Evolutionary conservation across 2,329 filamentous ascomycete genomes (phyloP).

Genomic region (Raffaelea deltoideospora): DNA sequence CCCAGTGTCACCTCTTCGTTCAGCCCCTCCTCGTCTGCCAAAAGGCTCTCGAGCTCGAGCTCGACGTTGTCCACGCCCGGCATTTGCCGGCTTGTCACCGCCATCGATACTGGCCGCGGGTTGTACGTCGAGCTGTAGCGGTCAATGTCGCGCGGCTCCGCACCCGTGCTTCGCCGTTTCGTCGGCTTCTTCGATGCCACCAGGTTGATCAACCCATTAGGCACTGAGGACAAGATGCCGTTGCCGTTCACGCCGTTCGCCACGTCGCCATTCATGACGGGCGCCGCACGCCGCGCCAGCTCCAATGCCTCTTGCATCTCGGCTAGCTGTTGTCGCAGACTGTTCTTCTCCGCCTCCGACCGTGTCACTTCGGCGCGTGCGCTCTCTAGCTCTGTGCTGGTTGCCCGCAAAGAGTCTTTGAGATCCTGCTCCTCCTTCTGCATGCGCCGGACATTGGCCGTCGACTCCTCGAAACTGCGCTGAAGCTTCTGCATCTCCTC

Average conservation of each 20-base stretch:
- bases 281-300: slow-evolving; percentile 61
- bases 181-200: slow-evolving; percentile 86
- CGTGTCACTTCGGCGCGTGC: slow-evolving; percentile 60
- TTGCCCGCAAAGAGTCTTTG: slow-evolving; percentile 64
- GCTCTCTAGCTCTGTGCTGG: slow-evolving; percentile 67
- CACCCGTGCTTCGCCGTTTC: slow-evolving; percentile 82
- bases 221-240: slow-evolving; percentile 33
- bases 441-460: slow-evolving; percentile 77
- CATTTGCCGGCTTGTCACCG: slow-evolving; percentile 55
- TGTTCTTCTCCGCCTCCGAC: slow-evolving; percentile 73
- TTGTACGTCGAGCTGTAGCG: slow-evolving; percentile 88
- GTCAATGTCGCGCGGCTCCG: slow-evolving; percentile 71
- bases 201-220: slow-evolving; percentile 81
- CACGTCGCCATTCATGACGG: slow-evolving; percentile 45
- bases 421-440: slow-evolving; percentile 87
- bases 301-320: slow-evolving; percentile 90
- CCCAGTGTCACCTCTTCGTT: slow-evolving; percentile 97
- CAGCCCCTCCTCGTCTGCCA: slow-evolving; percentile 87
- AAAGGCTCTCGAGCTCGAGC: slow-evolving; percentile 80
- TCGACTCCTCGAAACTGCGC: slow-evolving; percentile 76
- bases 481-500: slow-evolving; percentile 91
- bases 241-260: slow-evolving; percentile 10
- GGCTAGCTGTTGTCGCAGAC: slow-evolving; percentile 71
- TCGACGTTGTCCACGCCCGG: slow-evolving; percentile 78
- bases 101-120: slow-evolving; percentile 92